A percentile compares a stretch with the other conserved stretches of the same genome.
Conservation (phyloP, 441 rosid genomes). For the California macrophylla region DNA sequence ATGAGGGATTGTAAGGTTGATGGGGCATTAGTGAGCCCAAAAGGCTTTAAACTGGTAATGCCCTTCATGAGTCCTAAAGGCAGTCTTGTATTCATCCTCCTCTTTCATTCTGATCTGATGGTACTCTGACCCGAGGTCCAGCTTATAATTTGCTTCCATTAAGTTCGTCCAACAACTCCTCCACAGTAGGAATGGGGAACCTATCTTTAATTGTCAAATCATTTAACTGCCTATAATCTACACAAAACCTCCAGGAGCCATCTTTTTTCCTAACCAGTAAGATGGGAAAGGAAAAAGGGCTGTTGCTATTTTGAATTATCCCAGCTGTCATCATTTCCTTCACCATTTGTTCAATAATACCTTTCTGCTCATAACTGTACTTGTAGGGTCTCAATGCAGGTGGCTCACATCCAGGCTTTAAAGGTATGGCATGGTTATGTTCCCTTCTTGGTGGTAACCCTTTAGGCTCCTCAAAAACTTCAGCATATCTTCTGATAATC, state of each 20-base stretch:
- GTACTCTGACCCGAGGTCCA: background rate
- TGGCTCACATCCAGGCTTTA: too few relatives aligned
- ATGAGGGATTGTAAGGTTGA: background rate
- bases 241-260: background rate
- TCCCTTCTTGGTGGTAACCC: too few relatives aligned
- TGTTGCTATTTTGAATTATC: background rate
- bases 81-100: background rate
- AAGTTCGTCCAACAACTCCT: background rate
- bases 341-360: too few relatives aligned
- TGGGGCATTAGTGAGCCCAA: slow-evolving; percentile 7
- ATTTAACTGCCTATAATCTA: background rate
- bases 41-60: background rate
- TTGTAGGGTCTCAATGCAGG: too few relatives aligned
- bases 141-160: background rate
- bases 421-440: too few relatives aligned
- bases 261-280: background rate
- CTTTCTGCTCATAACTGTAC: too few relatives aligned
- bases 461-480: too few relatives aligned
- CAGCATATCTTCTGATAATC: too few relatives aligned
- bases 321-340: background rate
- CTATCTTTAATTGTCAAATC: background rate
- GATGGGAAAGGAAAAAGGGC: background rate
- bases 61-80: background rate
- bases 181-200: background rate
- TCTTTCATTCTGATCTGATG: background rate